Conservation (phyloP, 2,329 filamentous ascomycete species). For the Colletotrichum chrysophilum region DNA sequence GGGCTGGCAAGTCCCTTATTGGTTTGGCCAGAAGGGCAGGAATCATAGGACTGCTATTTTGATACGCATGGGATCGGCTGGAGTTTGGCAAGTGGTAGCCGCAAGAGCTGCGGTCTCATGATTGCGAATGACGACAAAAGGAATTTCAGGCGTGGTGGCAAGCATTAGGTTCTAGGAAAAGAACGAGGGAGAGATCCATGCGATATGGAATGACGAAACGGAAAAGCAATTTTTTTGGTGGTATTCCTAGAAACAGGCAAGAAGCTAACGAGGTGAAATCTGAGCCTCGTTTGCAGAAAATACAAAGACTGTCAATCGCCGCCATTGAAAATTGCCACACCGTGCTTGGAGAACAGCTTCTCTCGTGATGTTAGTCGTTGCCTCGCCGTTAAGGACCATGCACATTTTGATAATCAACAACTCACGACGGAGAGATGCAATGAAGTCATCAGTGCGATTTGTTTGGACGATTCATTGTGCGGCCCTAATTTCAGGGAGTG, state of each 20-base stretch:
- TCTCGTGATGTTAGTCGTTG: neutral
- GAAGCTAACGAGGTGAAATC: neutral
- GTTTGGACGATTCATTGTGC: neutral
- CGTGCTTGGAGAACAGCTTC: neutral
- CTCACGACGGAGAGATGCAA: neutral
- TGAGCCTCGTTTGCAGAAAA: neutral
- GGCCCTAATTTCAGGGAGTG: neutral
- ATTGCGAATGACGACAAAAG: conserved; percentile 11
- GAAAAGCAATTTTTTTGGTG: neutral
- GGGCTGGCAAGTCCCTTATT: conserved; percentile 8
- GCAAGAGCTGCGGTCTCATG: conserved; percentile 14
- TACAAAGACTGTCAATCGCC: neutral
- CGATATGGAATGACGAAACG: neutral
- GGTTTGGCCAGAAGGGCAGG: conserved; percentile 15
- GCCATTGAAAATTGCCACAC: neutral
- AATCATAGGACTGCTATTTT: conserved; percentile 21
- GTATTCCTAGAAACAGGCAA: neutral
- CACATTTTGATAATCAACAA: neutral
- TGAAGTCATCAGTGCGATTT: neutral
- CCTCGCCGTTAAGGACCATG: neutral
- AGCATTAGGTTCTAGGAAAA: conserved; percentile 12
- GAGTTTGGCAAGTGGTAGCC: conserved; percentile 21
- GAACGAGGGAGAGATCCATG: neutral
- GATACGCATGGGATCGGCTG: conserved; percentile 20
- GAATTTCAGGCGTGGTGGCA: conserved; percentile 11